Evolutionary conservation across 768 basidiomycete genomes (phyloP).

Genomic region (Porphyrellus cyaneotinctus): DNA sequence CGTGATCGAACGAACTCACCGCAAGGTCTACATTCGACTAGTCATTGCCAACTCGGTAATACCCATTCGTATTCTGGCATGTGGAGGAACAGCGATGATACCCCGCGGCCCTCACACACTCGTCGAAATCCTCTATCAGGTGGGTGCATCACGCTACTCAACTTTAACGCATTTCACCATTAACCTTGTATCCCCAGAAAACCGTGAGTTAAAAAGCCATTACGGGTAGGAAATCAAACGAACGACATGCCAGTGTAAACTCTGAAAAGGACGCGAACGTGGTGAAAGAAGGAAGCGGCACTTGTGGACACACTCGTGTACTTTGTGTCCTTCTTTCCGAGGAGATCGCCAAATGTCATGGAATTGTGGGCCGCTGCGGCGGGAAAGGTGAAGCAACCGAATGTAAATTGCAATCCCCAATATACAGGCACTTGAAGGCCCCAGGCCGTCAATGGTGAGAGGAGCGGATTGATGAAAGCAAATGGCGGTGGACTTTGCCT

Average conservation of each 20-base stretch:
- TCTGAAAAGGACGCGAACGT: background rate
- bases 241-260: background rate
- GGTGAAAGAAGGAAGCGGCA: background rate
- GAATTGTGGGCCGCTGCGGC: background rate
- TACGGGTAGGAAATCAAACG: background rate
- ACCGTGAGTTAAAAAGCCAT: background rate
- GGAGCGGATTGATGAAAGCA: background rate
- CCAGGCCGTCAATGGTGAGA: background rate
- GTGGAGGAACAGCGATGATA: background rate
- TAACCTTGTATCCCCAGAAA: background rate
- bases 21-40: background rate
- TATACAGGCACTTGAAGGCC: background rate
- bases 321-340: background rate
- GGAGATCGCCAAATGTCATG: background rate
- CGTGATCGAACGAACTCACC: background rate
- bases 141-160: background rate
- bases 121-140: background rate
- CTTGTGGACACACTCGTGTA: background rate
- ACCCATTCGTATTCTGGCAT: background rate
- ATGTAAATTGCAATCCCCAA: background rate
- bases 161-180: background rate
- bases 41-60: background rate
- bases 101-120: too few relatives aligned
- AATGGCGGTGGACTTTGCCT: background rate
- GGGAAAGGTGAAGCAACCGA: background rate